Evolutionary conservation across 2,329 filamentous ascomycete genomes (phyloP).

Genomic region (Cadophora luteo-olivacea): DNA sequence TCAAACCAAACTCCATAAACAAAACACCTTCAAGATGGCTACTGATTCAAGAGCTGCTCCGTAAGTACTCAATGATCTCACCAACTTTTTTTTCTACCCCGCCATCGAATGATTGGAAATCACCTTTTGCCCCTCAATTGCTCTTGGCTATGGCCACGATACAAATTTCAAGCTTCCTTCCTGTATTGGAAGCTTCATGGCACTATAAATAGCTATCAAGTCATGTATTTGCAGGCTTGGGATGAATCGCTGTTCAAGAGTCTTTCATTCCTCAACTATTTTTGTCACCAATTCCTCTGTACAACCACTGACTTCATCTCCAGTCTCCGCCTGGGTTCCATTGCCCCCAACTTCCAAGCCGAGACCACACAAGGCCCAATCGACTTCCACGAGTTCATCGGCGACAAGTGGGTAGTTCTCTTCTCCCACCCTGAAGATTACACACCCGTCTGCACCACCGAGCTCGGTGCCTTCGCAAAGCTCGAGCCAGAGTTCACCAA

Average conservation of each 20-base stretch:
- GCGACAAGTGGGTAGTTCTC: constrained; percentile 79
- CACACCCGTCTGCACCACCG: constrained; percentile 94
- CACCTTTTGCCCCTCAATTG: constrained; percentile 12
- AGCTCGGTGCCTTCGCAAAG: constrained; percentile 92
- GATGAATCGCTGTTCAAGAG: background rate
- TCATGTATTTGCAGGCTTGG: background rate
- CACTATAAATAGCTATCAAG: background rate
- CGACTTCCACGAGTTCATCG: constrained; percentile 83
- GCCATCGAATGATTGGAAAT: constrained; percentile 11
- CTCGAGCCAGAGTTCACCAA: constrained; percentile 87
- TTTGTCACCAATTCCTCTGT: background rate
- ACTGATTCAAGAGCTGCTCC: constrained; percentile 32
- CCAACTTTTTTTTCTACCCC: constrained; percentile 3
- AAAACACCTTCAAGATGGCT: constrained; percentile 24
- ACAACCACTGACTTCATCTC: background rate
- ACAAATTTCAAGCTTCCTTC: background rate
- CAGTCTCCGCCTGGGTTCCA: constrained; percentile 69
- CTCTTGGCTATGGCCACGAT: background rate
- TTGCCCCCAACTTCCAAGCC: constrained; percentile 83
- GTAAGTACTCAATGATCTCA: constrained; percentile 25
- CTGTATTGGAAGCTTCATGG: background rate
- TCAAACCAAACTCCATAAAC: background rate
- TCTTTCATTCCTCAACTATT: background rate
- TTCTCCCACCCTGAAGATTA: constrained; percentile 91
- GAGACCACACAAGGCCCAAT: constrained; percentile 80